Percentiles rank a stretch among this genome's conserved stretches.
Evolutionary conservation across 2,329 filamentous ascomycete species (phyloP).

Genomic region (Pseudopyricularia javanii): DNA sequence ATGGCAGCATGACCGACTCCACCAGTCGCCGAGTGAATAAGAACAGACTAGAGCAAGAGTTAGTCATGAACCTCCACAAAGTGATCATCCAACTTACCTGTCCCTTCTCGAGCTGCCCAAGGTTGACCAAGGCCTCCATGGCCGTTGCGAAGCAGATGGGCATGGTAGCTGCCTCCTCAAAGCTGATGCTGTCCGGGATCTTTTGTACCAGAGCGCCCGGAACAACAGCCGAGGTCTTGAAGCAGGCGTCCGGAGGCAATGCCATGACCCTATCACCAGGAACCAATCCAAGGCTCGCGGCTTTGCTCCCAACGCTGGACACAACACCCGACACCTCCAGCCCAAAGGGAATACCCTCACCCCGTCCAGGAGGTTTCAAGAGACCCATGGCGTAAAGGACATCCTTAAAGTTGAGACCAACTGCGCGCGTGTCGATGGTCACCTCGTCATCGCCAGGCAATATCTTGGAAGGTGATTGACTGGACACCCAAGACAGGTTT

Average conservation of each 20-base stretch:
- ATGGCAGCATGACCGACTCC: slow-evolving; percentile 10
- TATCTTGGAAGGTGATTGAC: too few species aligned
- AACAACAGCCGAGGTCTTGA: too few species aligned
- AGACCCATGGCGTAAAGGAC: slow-evolving; percentile 22
- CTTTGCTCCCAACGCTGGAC: slow-evolving; percentile 6
- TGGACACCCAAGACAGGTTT: too few species aligned
- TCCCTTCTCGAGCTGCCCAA: too few species aligned
- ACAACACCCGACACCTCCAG: slow-evolving; percentile 17
- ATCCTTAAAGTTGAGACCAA: slow-evolving; percentile 25
- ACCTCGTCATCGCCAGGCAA: slow-evolving; percentile 17
- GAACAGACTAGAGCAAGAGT: too few species aligned
- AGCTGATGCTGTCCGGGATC: slow-evolving; percentile 14
- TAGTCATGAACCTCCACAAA: slow-evolving; percentile 10
- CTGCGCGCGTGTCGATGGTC: slow-evolving; percentile 19
- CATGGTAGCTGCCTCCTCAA: slow-evolving; percentile 11
- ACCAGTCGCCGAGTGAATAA: slow-evolving; percentile 10
- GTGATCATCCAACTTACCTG: too few species aligned
- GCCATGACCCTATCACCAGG: too few species aligned
- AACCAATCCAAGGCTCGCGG: too few species aligned
- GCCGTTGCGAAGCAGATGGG: slow-evolving; percentile 15
- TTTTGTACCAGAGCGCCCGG: too few species aligned
- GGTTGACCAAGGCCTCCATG: slow-evolving; percentile 11
- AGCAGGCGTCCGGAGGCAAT: too few species aligned
- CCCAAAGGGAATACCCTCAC: slow-evolving; percentile 20
- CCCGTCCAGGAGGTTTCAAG: too few species aligned